phyloP scores from a whole-genome alignment of 73 alveolate genomes.

The Paramecium primaurelia region DNA sequence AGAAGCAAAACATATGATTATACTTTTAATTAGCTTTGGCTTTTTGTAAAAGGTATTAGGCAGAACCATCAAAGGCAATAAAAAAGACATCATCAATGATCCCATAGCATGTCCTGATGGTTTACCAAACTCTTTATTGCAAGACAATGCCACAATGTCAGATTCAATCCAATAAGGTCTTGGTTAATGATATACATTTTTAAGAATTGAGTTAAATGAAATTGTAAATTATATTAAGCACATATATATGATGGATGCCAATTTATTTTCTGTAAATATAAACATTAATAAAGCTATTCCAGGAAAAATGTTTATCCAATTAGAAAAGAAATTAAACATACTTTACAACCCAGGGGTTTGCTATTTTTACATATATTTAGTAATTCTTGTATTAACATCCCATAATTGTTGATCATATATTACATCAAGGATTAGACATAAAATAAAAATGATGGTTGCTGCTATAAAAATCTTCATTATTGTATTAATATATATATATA shows the following conservation, averaged over 20 bases:
- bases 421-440: background rate
- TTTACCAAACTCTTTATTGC: slow-evolving; percentile 53
- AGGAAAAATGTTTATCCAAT: background rate
- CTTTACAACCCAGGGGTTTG: background rate
- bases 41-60: background rate
- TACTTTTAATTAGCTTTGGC: background rate
- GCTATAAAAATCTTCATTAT: background rate
- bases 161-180: slow-evolving; percentile 47
- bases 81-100: background rate
- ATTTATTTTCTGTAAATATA: background rate
- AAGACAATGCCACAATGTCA: background rate
- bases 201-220: background rate
- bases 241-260: background rate
- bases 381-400: background rate
- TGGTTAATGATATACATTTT: slow-evolving; percentile 49
- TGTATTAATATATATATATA: background rate
- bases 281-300: background rate
- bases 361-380: background rate
- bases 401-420: background rate
- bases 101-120: slow-evolving; percentile 64
- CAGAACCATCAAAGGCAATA: background rate
- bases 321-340: background rate
- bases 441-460: background rate
- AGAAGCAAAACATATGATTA: background rate
- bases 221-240: background rate